Evolutionary conservation across 2,329 filamentous ascomycete species (phyloP).

Genomic region (Endocalyx cinctus): DNA sequence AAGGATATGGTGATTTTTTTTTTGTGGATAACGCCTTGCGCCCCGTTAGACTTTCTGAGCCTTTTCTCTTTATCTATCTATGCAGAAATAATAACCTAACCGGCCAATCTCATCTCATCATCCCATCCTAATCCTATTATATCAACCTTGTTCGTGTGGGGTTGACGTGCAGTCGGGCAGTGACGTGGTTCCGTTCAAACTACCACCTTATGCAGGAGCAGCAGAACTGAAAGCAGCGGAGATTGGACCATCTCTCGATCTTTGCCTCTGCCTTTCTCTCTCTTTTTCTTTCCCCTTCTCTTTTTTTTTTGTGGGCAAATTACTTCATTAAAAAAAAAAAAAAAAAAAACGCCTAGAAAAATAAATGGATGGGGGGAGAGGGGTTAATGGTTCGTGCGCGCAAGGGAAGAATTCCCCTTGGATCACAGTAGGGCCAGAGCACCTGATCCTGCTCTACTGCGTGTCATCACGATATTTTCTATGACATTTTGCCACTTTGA

Average conservation of each 20-base stretch:
- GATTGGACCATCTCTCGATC: constrained; percentile 17
- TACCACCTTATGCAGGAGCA: too few relatives aligned
- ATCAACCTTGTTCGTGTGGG: too few relatives aligned
- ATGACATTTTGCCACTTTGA: constrained; percentile 12
- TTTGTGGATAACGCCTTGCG: too few relatives aligned
- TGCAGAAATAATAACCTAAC: too few relatives aligned
- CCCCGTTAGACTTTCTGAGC: too few relatives aligned
- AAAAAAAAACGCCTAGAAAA: neutral
- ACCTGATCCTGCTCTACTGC: constrained; percentile 27
- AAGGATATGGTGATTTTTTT: too few relatives aligned
- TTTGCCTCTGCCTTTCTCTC: constrained; percentile 10
- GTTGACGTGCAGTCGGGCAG: constrained; percentile 16
- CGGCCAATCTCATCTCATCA: too few relatives aligned
- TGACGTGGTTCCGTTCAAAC: constrained; percentile 26
- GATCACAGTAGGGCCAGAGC: constrained; percentile 5
- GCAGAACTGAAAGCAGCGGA: constrained; percentile 8
- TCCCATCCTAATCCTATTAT: too few relatives aligned
- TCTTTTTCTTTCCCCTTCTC: constrained; percentile 1
- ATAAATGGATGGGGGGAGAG: neutral
- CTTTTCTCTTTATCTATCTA: too few relatives aligned
- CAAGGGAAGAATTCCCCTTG: neutral
- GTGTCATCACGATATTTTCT: constrained; percentile 27
- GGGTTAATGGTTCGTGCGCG: neutral
- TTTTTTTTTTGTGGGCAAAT: neutral
- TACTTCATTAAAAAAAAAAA: neutral